These are phyloP conservation scores for Penicillium soppii DNA, from an alignment of 495 filamentous ascomycete species.

Conservation along the genomic window DNA sequence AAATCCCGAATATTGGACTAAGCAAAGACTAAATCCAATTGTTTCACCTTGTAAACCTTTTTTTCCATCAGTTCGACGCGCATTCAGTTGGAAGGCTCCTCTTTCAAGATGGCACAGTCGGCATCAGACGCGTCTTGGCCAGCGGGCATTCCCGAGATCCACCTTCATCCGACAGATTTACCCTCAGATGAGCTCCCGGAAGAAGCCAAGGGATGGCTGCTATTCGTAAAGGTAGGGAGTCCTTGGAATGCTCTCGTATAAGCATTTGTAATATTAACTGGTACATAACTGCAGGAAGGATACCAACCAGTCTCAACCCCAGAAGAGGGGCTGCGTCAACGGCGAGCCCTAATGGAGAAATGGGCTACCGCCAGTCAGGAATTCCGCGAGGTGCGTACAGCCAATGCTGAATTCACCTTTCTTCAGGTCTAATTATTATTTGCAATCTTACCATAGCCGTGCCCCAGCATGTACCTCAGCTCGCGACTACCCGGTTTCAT, in stretches of 20 bases:
- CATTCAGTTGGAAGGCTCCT: too few species aligned
- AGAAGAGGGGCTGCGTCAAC: conserved; percentile 13
- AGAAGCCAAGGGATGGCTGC: conserved; percentile 15
- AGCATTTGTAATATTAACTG: not conserved
- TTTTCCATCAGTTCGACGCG: too few species aligned
- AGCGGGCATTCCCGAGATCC: conserved; percentile 15
- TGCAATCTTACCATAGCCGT: conserved; percentile 3
- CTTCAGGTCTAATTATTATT: not conserved
- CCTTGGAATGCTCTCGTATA: conserved; percentile 1
- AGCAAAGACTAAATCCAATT: too few species aligned
- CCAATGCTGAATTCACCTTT: not conserved
- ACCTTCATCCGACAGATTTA: conserved; percentile 12
- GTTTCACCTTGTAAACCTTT: too few species aligned
- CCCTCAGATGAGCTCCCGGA: conserved; percentile 8
- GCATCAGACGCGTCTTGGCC: conserved; percentile 9
- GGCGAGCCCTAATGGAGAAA: conserved; percentile 14
- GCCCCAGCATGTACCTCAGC: conserved; percentile 8
- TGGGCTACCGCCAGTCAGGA: conserved; percentile 16
- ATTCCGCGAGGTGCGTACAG: conserved; percentile 16
- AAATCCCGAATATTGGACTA: too few species aligned
- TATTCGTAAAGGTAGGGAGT: conserved; percentile 13
- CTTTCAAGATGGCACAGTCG: conserved; percentile 5
- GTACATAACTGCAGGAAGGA: conserved; percentile 9
- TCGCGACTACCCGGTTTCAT: conserved; percentile 8
- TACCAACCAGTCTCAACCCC: conserved; percentile 6